These are phyloP conservation scores for Arthrobotrys musiformis DNA, from an alignment of 2,329 filamentous ascomycete species.

Conservation along the genomic window DNA sequence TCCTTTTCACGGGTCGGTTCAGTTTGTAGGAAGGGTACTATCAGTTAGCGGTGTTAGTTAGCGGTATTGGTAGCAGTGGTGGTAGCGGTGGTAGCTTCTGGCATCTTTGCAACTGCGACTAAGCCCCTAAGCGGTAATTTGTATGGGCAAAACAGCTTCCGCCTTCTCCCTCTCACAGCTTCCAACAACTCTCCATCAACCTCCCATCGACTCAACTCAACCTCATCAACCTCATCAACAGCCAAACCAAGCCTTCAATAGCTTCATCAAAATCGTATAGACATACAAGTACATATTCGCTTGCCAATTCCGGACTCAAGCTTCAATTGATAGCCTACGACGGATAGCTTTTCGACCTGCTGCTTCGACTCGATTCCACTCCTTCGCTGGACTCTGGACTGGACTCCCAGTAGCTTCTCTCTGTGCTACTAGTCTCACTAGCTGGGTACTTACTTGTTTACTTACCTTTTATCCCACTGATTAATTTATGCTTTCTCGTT, in stretches of 20 bases:
- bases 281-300: neutral
- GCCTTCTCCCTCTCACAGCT: conserved; percentile 9
- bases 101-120: conserved; percentile 9
- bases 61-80: no score
- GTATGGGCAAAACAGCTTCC: conserved; percentile 41
- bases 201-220: conserved; percentile 21
- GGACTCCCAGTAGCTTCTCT: conserved; percentile 26
- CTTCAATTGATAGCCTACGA: conserved; percentile 45
- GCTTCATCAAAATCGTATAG: neutral
- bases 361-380: conserved; percentile 37
- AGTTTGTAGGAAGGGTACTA: neutral
- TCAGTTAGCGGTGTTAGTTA: neutral
- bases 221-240: neutral
- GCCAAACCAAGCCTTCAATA: conserved; percentile 6
- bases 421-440: conserved; percentile 29
- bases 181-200: conserved; percentile 21
- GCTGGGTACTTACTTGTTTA: conserved; percentile 29
- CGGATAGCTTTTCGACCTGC: conserved; percentile 2
- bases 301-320: conserved; percentile 32
- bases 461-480: neutral
- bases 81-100: conserved; percentile 19
- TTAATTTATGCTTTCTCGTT: neutral
- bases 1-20: conserved; percentile 12
- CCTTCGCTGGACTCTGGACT: conserved; percentile 54
- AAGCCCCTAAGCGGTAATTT: conserved; percentile 51